Percentiles rank a stretch among this genome's conserved stretches.
These are phyloP conservation scores for Coelastrella sp. DNA, from an alignment of 139 green algal species.

Conservation along the genomic window DNA sequence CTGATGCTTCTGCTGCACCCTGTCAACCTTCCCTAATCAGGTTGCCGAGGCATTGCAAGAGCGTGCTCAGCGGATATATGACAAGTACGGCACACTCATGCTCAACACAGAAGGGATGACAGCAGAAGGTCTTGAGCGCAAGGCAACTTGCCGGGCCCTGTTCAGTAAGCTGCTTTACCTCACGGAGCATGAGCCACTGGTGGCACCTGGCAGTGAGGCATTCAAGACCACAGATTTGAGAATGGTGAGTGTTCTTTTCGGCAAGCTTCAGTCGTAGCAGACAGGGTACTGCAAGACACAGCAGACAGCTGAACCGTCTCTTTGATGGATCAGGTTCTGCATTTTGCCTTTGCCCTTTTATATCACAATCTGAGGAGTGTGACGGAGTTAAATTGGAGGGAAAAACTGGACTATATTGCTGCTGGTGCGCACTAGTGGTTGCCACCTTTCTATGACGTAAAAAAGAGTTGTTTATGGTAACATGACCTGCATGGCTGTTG, in stretches of 20 bases:
- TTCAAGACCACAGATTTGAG: slow-evolving; percentile 67
- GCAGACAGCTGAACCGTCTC: neutral
- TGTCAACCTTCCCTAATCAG: slow-evolving; percentile 38
- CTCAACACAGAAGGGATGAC: slow-evolving; percentile 82
- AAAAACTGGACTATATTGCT: too few species aligned
- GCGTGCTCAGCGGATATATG: slow-evolving; percentile 85
- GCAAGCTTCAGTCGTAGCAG: neutral
- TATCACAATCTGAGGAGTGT: too few species aligned
- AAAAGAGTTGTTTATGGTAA: too few species aligned
- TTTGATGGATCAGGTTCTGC: too few species aligned
- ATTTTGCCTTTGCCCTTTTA: too few species aligned
- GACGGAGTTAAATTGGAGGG: too few species aligned
- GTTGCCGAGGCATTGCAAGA: slow-evolving; percentile 88
- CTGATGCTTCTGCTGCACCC: neutral
- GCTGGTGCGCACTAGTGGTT: too few species aligned
- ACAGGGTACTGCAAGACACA: neutral
- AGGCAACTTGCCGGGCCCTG: slow-evolving; percentile 84
- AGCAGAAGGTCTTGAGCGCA: slow-evolving; percentile 79
- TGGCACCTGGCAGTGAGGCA: slow-evolving; percentile 66
- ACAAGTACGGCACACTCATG: slow-evolving; percentile 91
- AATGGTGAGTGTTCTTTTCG: slow-evolving; percentile 53
- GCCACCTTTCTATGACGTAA: too few species aligned
- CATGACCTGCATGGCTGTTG: too few species aligned
- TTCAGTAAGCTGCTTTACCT: slow-evolving; percentile 97
- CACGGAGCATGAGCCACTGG: slow-evolving; percentile 79